phyloP scores from a whole-genome alignment of 2,329 filamentous ascomycete genomes.

The Ophiocordyceps camponoti-floridani region DNA sequence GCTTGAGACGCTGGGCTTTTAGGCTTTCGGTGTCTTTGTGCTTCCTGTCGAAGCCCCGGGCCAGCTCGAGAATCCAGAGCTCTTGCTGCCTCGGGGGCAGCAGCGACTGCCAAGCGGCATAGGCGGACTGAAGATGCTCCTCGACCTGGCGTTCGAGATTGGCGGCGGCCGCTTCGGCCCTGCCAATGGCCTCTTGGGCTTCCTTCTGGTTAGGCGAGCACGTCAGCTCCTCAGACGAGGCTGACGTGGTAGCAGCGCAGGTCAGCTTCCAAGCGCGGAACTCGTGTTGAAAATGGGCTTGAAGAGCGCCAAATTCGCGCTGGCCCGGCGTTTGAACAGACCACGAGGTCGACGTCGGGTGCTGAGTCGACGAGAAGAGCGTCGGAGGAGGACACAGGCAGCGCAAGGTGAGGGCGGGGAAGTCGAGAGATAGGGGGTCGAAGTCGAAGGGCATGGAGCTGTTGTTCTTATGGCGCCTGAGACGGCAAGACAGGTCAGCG shows the following conservation, averaged over 20 bases:
- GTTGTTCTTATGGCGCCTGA: slow-evolving; percentile 35
- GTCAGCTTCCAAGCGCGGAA: slow-evolving; percentile 47
- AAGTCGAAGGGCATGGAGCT: slow-evolving; percentile 52
- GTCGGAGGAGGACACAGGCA: slow-evolving; percentile 68
- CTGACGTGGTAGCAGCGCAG: slow-evolving; percentile 30
- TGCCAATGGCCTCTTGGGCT: slow-evolving; percentile 26
- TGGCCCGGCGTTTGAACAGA: slow-evolving; percentile 58
- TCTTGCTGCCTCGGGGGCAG: slow-evolving; percentile 35
- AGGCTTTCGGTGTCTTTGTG: slow-evolving; percentile 35
- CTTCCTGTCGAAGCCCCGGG: slow-evolving; percentile 37
- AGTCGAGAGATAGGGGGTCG: slow-evolving; percentile 70
- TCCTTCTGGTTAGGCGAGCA: slow-evolving; percentile 24
- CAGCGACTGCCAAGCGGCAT: slow-evolving; percentile 56
- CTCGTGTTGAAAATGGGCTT: slow-evolving; percentile 45
- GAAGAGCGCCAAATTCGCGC: slow-evolving; percentile 56
- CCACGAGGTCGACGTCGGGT: slow-evolving; percentile 64
- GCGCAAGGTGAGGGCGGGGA: slow-evolving; percentile 67
- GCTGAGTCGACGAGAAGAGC: slow-evolving; percentile 63
- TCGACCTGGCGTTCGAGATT: slow-evolving; percentile 50
- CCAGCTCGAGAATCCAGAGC: slow-evolving; percentile 43
- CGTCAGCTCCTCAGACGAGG: slow-evolving; percentile 29
- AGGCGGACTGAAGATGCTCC: slow-evolving; percentile 62
- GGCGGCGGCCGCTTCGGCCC: slow-evolving; percentile 32
- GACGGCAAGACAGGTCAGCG: neutral
- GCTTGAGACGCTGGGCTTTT: slow-evolving; percentile 27